A percentile compares a stretch with the other conserved stretches of the same genome.
phyloP scores from a whole-genome alignment of 345 rosid genomes.

The Populus ilicifolia region DNA sequence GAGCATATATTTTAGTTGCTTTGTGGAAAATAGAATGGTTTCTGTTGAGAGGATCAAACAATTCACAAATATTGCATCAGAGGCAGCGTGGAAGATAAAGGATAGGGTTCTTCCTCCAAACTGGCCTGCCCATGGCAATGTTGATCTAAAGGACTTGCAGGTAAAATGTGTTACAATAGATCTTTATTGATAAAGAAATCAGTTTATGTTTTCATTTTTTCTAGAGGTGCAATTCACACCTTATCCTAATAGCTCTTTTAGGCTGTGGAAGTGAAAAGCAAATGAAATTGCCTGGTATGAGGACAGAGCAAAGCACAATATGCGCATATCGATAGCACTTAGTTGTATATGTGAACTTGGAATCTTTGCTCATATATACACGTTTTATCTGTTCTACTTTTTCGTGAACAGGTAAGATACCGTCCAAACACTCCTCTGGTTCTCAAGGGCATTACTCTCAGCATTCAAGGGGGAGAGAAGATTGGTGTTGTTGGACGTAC shows the following conservation, averaged over 20 bases:
- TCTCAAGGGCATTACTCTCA: slow-evolving; percentile 71
- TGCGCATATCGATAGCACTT: background rate
- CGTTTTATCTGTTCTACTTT: background rate
- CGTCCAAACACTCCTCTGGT: slow-evolving; percentile 86
- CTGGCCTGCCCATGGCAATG: slow-evolving; percentile 75
- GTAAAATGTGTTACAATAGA: slow-evolving; percentile 28
- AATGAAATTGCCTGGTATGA: background rate
- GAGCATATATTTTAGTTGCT: slow-evolving; percentile 78
- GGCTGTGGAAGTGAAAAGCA: background rate
- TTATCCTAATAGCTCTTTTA: background rate
- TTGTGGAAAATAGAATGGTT: slow-evolving; percentile 88
- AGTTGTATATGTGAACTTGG: background rate
- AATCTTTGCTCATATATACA: background rate
- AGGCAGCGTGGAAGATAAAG: slow-evolving; percentile 66
- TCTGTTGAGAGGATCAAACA: slow-evolving; percentile 92
- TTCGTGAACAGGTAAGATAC: slow-evolving; percentile 64
- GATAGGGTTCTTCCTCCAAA: slow-evolving; percentile 58
- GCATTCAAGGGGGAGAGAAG: slow-evolving; percentile 83
- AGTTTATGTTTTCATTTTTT: background rate
- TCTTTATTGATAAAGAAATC: background rate
- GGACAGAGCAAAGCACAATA: background rate
- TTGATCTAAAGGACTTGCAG: slow-evolving; percentile 76
- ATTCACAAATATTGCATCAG: slow-evolving; percentile 71
- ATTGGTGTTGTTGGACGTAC: slow-evolving; percentile 92
- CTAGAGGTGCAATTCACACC: background rate